A percentile compares a stretch with the other conserved stretches of the same genome.
These are phyloP conservation scores for Mycena leptocephala DNA, from an alignment of 768 basidiomycete genomes.

Conservation along the genomic window DNA sequence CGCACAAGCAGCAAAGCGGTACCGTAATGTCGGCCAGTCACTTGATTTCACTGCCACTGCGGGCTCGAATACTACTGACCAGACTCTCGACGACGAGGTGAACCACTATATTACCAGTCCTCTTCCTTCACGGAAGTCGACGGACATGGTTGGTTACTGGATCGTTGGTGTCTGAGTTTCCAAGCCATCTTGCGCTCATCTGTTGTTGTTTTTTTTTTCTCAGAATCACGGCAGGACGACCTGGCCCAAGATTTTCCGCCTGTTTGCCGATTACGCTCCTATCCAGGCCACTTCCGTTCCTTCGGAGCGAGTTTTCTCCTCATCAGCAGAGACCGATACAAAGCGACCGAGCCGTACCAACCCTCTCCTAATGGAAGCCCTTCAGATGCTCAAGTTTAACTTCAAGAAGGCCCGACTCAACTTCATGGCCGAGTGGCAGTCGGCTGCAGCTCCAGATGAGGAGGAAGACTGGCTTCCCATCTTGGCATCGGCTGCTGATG, in stretches of 20 bases:
- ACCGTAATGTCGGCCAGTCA: background rate
- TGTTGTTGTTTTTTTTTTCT: background rate
- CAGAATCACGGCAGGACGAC: background rate
- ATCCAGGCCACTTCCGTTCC: slow-evolving; percentile 7
- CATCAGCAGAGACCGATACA: background rate
- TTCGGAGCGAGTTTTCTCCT: slow-evolving; percentile 5
- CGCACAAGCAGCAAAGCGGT: slow-evolving; percentile 2
- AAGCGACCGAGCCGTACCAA: background rate
- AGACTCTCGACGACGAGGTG: background rate
- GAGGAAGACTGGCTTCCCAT: slow-evolving; percentile 8
- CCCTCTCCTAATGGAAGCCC: background rate
- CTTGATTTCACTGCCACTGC: background rate
- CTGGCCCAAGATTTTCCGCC: background rate
- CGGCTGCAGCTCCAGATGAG: background rate
- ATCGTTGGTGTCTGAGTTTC: background rate
- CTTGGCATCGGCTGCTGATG: background rate
- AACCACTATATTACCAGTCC: slow-evolving; percentile 6
- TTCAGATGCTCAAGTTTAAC: slow-evolving; percentile 11
- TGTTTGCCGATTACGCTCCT: slow-evolving; percentile 2
- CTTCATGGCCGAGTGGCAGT: slow-evolving; percentile 2
- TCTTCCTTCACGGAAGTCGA: background rate
- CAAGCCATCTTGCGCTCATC: background rate
- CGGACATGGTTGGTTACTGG: slow-evolving; percentile 7
- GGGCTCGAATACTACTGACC: background rate
- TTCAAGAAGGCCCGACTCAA: background rate